A percentile compares a stretch with the other conserved stretches of the same genome.
Evolutionary conservation across 805 yeast species (phyloP).

Genomic region (Candida rishiriensis): DNA sequence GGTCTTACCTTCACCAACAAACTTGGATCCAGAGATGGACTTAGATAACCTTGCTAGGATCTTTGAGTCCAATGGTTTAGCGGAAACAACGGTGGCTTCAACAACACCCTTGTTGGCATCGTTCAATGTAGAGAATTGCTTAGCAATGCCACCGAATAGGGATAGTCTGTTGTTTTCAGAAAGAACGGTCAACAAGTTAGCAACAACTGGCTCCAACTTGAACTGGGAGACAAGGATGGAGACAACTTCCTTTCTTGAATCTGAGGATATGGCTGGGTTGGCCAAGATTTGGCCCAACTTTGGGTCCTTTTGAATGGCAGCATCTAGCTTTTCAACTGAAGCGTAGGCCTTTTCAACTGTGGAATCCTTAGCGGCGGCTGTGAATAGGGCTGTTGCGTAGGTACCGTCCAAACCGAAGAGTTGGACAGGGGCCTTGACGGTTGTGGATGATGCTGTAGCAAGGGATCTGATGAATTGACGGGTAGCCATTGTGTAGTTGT

Average conservation of each 20-base stretch:
- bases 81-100: constrained; percentile 89
- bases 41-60: constrained; percentile 71
- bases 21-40: constrained; percentile 71
- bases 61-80: constrained; percentile 78
- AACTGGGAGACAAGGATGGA: constrained; percentile 46
- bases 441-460: constrained; percentile 52
- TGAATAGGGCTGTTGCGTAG: constrained; percentile 90
- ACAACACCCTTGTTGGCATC: constrained; percentile 90
- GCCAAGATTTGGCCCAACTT: constrained; percentile 57
- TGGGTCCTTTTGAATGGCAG: constrained; percentile 55
- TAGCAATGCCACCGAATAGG: constrained; percentile 58
- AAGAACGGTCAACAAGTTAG: constrained; percentile 77
- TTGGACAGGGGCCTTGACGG: constrained; percentile 83
- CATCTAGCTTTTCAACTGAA: constrained; percentile 56
- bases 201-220: constrained; percentile 61
- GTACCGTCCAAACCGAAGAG: constrained; percentile 95
- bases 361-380: constrained; percentile 83
- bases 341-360: constrained; percentile 63
- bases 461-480: constrained; percentile 65
- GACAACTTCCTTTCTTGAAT: constrained; percentile 71
- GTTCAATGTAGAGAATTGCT: constrained; percentile 70
- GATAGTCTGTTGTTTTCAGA: constrained; percentile 93
- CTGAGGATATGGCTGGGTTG: constrained; percentile 79
- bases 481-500: constrained; percentile 43
- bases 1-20: constrained; percentile 82